Evolutionary conservation across 371 early-diverging fungal species (phyloP).

Genomic region (Rhizopus sp.): DNA sequence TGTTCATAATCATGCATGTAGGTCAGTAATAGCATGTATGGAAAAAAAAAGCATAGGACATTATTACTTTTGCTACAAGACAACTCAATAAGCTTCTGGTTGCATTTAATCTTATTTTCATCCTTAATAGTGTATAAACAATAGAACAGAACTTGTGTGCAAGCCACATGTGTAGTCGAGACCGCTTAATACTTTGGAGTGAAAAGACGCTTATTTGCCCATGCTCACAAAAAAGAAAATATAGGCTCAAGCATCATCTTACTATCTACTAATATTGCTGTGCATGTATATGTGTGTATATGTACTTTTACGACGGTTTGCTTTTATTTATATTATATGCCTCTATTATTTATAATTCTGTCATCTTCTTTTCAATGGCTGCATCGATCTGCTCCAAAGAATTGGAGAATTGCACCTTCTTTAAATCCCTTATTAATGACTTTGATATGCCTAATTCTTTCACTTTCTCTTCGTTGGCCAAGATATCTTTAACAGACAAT

Average conservation of each 20-base stretch:
- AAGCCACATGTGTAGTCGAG: no score
- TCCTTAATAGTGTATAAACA: no score
- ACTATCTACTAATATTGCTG: neutral
- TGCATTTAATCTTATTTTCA: no score
- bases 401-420: slow-evolving; percentile 44
- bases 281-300: neutral
- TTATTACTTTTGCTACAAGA: no score
- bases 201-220: no score
- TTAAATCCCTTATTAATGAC: slow-evolving; percentile 41
- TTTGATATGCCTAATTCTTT: slow-evolving; percentile 32
- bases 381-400: slow-evolving; percentile 29
- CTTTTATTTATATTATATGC: neutral
- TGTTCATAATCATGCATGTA: no score
- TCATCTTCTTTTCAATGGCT: slow-evolving; percentile 36
- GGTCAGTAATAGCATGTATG: no score
- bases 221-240: neutral
- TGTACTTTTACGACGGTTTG: neutral
- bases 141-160: no score
- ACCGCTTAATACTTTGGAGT: no score
- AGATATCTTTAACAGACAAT: slow-evolving; percentile 30
- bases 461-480: slow-evolving; percentile 21
- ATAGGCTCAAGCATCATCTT: neutral
- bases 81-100: no score
- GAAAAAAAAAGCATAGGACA: no score
- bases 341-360: slow-evolving; percentile 14